Percentiles rank a stretch among this genome's conserved stretches.
phyloP scores from a whole-genome alignment of 2,329 filamentous ascomycete species.

The Tolypocladium amazonense region DNA sequence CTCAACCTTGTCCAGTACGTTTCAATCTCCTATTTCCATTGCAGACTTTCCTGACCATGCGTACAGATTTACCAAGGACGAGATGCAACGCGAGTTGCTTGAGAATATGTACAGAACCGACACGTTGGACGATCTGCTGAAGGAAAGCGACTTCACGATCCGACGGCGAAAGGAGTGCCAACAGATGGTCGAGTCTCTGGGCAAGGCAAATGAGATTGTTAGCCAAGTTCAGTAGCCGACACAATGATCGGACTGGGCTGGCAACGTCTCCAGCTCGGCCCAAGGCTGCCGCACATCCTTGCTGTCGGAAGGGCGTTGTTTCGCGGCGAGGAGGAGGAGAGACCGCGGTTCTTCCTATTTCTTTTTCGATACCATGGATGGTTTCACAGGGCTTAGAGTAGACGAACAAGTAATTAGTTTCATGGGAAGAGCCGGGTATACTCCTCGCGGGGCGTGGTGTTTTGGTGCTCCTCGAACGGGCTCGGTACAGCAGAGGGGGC shows the following conservation, averaged over 20 bases:
- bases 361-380: slow-evolving; percentile 27
- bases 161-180: slow-evolving; percentile 94
- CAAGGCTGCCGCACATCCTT: not conserved
- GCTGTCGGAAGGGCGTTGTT: not conserved
- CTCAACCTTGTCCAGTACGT: slow-evolving; percentile 88
- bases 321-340: not conserved
- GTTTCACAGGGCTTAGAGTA: slow-evolving; percentile 22
- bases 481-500: not conserved
- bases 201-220: slow-evolving; percentile 90
- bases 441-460: not conserved
- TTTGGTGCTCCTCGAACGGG: not conserved
- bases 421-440: slow-evolving; percentile 6
- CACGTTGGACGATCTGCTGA: slow-evolving; percentile 86
- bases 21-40: not conserved
- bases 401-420: slow-evolving; percentile 17
- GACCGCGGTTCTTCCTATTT: slow-evolving; percentile 4
- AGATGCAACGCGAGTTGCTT: slow-evolving; percentile 94
- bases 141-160: slow-evolving; percentile 96
- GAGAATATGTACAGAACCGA: slow-evolving; percentile 95
- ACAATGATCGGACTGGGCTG: not conserved
- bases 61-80: slow-evolving; percentile 79
- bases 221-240: slow-evolving; percentile 56
- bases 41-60: slow-evolving; percentile 8
- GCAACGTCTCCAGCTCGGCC: not conserved
- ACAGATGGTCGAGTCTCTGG: slow-evolving; percentile 94